Base-by-base conservation (phyloP, 805 yeast genomes). In the Hanseniaspora valbyensis region DNA sequence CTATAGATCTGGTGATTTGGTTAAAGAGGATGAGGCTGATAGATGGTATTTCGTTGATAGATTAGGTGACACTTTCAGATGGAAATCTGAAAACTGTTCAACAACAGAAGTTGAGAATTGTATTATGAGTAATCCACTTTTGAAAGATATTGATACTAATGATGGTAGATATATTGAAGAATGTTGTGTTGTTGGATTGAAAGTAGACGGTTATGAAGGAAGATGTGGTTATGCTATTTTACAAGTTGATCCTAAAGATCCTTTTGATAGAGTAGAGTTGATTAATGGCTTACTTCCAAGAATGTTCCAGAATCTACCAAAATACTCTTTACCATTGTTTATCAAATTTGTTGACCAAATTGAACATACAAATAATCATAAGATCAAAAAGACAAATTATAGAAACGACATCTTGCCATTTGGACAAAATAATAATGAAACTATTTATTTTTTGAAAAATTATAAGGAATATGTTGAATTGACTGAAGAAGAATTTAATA, bases 71-170 rank as follows among this genome's bases (percentile, higher is more conserved):
- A 90, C 96, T 0, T 89, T 84, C 69, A 74, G 97, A 58, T 89
- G 97, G 97, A 90, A 87, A 68, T 83, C 95, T 2, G 97, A 89
- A 67, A 89, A 89, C 64, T 96, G 90, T 10, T 80, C 92, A 16
- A 88, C 96, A 13, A 81, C 89, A 30, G 96, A 89, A 67, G 96
- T 89, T 36, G 96, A 90, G 62, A 83, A 81, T 60, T 81, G 79
- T 61, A 65, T 84, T 26, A 62, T 69, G 44, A 48, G 34, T 13
- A 37, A 48, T 33, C 51, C 51, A n/a, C 10, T 48, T 1, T 13
- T 48, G 3, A 48, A 48, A 14, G 53, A 66, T 4, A 62, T 68
- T 26, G 67, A 64, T 22, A 18, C 36, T 30, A 29, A 39, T 22
- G 54, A 61, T 29, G 57, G 57, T 18, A 56, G 61, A 14, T 46